Conservation (phyloP, 164 flowering plant species). For the Platanus orientalis region DNA sequence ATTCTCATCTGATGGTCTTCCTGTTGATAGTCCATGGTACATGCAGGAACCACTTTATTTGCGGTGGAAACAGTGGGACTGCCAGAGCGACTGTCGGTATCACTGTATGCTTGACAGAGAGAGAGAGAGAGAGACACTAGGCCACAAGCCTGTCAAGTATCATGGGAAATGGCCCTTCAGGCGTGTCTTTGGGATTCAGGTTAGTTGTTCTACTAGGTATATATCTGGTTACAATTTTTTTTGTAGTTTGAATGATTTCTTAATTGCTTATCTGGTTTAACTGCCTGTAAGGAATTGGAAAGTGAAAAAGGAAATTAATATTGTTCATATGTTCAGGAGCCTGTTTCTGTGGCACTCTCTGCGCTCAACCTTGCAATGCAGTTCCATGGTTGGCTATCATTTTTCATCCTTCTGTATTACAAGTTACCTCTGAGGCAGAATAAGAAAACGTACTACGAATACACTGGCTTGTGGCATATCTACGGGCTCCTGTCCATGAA, state of each 20-base stretch:
- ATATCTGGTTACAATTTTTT: background rate
- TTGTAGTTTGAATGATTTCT: background rate
- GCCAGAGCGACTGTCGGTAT: slow-evolving; percentile 76
- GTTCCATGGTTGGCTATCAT: slow-evolving; percentile 93
- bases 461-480: slow-evolving; percentile 71
- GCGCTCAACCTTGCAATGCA: slow-evolving; percentile 77
- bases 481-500: slow-evolving; percentile 83
- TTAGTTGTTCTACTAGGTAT: slow-evolving; percentile 17
- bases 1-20: slow-evolving; percentile 64
- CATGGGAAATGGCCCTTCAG: slow-evolving; percentile 92
- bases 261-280: background rate
- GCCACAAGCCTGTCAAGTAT: slow-evolving; percentile 66
- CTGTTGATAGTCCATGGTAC: slow-evolving; percentile 73
- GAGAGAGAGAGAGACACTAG: slow-evolving; percentile 52
- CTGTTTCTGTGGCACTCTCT: slow-evolving; percentile 80
- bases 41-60: slow-evolving; percentile 78
- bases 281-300: background rate
- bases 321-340: slow-evolving; percentile 50
- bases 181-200: slow-evolving; percentile 83
- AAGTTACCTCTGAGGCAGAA: slow-evolving; percentile 64
- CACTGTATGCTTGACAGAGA: slow-evolving; percentile 85
- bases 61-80: slow-evolving; percentile 89
- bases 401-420: slow-evolving; percentile 70
- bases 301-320: background rate
- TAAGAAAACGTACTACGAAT: slow-evolving; percentile 70